Evolutionary conservation across 192 early-diverging fungal genomes (phyloP).

Genomic region (Cetraspora pellucida): DNA sequence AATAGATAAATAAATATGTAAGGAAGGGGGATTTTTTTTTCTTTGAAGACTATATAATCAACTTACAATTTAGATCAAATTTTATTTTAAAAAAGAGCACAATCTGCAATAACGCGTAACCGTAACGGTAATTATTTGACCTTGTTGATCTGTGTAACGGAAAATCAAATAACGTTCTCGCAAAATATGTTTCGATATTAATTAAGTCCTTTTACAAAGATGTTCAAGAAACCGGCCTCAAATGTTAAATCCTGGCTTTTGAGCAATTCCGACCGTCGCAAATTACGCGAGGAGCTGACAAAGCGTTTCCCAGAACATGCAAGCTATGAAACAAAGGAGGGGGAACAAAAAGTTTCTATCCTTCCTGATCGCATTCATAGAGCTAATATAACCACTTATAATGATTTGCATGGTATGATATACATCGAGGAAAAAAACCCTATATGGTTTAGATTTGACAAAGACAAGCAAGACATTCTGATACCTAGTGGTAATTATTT

Average conservation of each 20-base stretch:
- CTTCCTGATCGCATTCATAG: constrained; percentile 60
- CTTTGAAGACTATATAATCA: too few relatives aligned
- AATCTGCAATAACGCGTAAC: too few relatives aligned
- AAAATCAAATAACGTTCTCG: too few relatives aligned
- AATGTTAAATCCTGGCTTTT: constrained; percentile 67
- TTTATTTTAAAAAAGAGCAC: too few relatives aligned
- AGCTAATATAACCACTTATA: constrained; percentile 69
- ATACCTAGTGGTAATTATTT: constrained; percentile 61
- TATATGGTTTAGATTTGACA: constrained; percentile 65
- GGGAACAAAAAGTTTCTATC: constrained; percentile 40
- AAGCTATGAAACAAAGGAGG: constrained; percentile 33
- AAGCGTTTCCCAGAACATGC: constrained; percentile 52
- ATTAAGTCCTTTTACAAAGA: constrained; percentile 25
- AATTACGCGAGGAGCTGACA: constrained; percentile 64
- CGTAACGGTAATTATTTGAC: too few relatives aligned
- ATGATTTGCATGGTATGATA: constrained; percentile 63
- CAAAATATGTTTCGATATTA: too few relatives aligned
- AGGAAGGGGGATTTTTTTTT: too few relatives aligned
- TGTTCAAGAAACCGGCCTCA: constrained; percentile 78
- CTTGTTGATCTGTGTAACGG: too few relatives aligned
- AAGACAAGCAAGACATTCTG: constrained; percentile 46
- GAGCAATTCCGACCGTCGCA: constrained; percentile 67
- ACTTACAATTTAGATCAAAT: too few relatives aligned
- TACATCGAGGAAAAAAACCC: constrained; percentile 65
- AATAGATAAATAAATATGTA: too few relatives aligned